phyloP scores from a whole-genome alignment of 1,139 yeast species.

The Scheffersomyces cryptocercus region DNA sequence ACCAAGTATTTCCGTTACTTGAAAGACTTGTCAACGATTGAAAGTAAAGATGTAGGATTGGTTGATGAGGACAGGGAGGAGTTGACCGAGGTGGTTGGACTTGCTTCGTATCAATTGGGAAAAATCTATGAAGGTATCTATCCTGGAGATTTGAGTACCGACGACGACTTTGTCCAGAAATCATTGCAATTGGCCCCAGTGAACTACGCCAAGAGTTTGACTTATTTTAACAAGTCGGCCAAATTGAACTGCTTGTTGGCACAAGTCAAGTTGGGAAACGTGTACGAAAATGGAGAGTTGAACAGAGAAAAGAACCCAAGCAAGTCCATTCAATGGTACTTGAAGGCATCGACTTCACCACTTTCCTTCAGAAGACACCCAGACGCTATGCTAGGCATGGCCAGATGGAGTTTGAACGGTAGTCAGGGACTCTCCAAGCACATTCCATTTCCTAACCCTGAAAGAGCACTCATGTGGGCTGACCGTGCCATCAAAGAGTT shows the following conservation, averaged over 20 bases:
- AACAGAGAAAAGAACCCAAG: constrained; percentile 66
- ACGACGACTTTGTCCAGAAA: constrained; percentile 37
- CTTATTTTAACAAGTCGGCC: constrained; percentile 76
- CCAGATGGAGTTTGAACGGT: constrained; percentile 92
- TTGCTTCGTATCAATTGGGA: constrained; percentile 58
- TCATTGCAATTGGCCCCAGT: constrained; percentile 44
- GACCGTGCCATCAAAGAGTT: constrained; percentile 74
- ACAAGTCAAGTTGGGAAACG: constrained; percentile 82
- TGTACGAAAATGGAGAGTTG: constrained; percentile 83
- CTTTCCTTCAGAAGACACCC: constrained; percentile 64
- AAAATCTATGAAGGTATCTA: constrained; percentile 68
- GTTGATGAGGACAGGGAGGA: constrained; percentile 44
- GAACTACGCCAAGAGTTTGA: constrained; percentile 62
- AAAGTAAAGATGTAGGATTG: constrained; percentile 34
- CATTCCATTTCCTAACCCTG: constrained; percentile 67
- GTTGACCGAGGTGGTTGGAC: constrained; percentile 43
- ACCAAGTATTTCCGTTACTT: constrained; percentile 39
- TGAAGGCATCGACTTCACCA: constrained; percentile 68
- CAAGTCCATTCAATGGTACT: constrained; percentile 87
- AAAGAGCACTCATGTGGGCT: constrained; percentile 87
- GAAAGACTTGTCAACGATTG: constrained; percentile 38
- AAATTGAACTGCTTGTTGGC: constrained; percentile 75
- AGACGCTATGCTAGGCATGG: constrained; percentile 84
- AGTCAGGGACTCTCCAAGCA: constrained; percentile 54
- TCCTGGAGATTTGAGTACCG: constrained; percentile 43